Evolutionary conservation across 164 flowering plant genomes (phyloP).

Genomic region (Sextonia rubra): DNA sequence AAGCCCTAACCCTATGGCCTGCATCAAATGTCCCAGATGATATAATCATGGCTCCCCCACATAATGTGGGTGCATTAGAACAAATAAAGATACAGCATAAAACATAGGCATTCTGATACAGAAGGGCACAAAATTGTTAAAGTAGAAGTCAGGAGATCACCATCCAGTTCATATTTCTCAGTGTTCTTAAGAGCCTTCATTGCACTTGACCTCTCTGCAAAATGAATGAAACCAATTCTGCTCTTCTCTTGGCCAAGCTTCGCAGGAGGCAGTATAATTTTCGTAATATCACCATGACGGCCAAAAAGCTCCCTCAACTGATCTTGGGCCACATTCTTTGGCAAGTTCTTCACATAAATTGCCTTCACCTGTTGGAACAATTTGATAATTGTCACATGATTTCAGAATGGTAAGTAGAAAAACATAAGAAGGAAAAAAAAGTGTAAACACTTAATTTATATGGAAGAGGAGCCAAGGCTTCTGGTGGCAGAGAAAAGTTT

Average conservation of each 20-base stretch:
- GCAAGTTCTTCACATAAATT: conserved; percentile 79
- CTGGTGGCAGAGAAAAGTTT: no score
- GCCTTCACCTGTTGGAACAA: conserved; percentile 63
- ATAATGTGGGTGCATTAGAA: no score
- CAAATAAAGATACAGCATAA: no score
- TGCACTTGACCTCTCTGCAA: conserved; percentile 73
- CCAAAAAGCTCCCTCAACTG: conserved; percentile 61
- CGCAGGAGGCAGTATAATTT: conserved; percentile 78
- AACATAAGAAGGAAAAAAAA: no score
- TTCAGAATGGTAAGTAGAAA: no score
- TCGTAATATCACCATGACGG: conserved; percentile 80
- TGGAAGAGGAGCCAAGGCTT: no score
- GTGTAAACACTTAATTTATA: no score
- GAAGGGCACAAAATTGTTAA: not conserved
- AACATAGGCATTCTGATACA: not conserved
- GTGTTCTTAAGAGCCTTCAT: conserved; percentile 74
- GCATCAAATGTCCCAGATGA: no score
- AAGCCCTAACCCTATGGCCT: no score
- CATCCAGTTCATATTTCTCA: conserved; percentile 76
- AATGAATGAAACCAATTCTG: conserved; percentile 84
- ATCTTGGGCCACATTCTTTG: conserved; percentile 60
- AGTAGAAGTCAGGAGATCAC: conserved; percentile 23
- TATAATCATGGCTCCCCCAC: no score
- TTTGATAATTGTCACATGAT: not conserved
- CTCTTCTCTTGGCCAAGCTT: conserved; percentile 70